phyloP scores from a whole-genome alignment of 768 basidiomycete species.

The Boletus pseudopeckii region DNA sequence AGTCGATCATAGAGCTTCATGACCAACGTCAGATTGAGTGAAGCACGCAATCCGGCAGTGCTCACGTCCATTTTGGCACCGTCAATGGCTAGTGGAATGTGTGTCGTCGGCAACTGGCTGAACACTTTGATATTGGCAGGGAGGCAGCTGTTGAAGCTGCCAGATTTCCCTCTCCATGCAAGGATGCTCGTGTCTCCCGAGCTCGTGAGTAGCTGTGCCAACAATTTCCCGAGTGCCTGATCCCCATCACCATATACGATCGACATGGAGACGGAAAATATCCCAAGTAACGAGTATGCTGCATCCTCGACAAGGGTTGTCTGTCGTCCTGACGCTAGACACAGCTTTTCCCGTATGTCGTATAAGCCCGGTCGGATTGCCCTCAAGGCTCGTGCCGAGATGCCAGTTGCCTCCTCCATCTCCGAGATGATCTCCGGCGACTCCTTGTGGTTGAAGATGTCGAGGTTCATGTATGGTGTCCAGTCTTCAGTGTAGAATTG shows the following conservation, averaged over 20 bases:
- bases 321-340: too few species aligned
- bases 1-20: neutral
- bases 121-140: neutral
- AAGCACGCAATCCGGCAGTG: neutral
- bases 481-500: neutral
- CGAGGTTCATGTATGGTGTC: too few species aligned
- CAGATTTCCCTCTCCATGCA: neutral
- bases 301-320: neutral
- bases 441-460: neutral
- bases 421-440: neutral
- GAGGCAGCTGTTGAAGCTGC: neutral
- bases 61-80: neutral
- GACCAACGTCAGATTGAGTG: neutral
- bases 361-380: too few species aligned
- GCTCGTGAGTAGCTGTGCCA: neutral
- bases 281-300: neutral
- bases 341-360: too few species aligned
- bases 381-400: too few species aligned
- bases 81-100: neutral
- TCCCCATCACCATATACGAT: neutral
- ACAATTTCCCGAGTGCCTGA: neutral
- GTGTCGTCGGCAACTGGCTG: neutral
- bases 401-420: neutral
- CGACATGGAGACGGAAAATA: neutral
- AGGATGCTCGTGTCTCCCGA: neutral